Percentiles rank a stretch among this genome's conserved stretches.
phyloP scores from a whole-genome alignment of 768 basidiomycete genomes.

The Lactifluus piperatus region DNA sequence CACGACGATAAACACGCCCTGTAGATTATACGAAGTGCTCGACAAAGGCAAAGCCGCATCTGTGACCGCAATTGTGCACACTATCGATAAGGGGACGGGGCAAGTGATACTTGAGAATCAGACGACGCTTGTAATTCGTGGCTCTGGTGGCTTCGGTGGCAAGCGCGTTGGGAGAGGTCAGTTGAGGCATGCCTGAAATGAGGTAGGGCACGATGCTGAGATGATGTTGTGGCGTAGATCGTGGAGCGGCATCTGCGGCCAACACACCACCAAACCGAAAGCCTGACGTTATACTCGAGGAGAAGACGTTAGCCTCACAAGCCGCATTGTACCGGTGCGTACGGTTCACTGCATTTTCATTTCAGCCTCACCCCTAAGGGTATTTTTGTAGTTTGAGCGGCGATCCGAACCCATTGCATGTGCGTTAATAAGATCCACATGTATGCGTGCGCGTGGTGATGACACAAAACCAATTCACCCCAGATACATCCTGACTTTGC shows the following conservation, averaged over 20 bases:
- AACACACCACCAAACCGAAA: constrained; percentile 75
- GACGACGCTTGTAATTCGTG: constrained; percentile 85
- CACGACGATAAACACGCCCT: background rate
- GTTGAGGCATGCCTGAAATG: constrained; percentile 19
- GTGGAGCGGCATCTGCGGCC: constrained; percentile 76
- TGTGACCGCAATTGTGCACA: constrained; percentile 70
- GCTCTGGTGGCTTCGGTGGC: constrained; percentile 93
- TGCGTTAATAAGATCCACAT: constrained; percentile 28
- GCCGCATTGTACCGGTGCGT: constrained; percentile 86
- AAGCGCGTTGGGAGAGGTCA: constrained; percentile 74
- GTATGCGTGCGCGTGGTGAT: background rate
- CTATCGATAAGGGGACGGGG: constrained; percentile 71
- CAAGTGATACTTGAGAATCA: constrained; percentile 87
- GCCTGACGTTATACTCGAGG: constrained; percentile 83
- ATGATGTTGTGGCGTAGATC: constrained; percentile 42
- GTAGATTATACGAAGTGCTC: constrained; percentile 66
- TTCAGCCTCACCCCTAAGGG: background rate
- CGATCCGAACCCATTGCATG: constrained; percentile 86
- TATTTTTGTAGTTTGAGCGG: constrained; percentile 68
- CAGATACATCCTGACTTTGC: constrained; percentile 92
- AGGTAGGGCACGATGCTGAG: background rate
- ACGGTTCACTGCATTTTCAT: background rate
- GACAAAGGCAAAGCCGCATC: constrained; percentile 94
- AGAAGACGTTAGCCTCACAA: constrained; percentile 73
- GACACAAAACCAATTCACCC: background rate